Percentiles rank a stretch among this genome's conserved stretches.
Conservation (phyloP, 495 filamentous ascomycete species). For the Aspergillus bridgeri region DNA sequence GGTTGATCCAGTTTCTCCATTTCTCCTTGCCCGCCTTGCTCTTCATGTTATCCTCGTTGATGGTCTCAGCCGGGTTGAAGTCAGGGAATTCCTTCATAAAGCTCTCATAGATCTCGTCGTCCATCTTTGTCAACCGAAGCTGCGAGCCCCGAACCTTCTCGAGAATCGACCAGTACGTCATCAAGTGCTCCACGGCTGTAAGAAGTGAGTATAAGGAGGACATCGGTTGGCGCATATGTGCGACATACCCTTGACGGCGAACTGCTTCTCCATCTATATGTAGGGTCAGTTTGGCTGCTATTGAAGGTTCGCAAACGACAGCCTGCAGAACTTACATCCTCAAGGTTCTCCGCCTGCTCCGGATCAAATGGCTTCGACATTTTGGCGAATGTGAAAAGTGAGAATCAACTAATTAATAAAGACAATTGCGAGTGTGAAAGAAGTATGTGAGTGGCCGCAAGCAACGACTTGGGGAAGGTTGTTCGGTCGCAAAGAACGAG, state of each 20-base stretch:
- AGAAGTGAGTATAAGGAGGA: conserved; percentile 16
- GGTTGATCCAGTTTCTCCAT: conserved; percentile 93
- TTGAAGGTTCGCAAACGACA: neutral
- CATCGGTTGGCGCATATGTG: neutral
- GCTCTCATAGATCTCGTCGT: conserved; percentile 89
- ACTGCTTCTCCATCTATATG: conserved; percentile 94
- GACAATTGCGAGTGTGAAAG: neutral
- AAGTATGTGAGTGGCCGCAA: neutral
- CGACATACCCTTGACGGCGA: conserved; percentile 84
- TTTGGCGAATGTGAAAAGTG: conserved; percentile 15
- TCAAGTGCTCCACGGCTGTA: conserved; percentile 85
- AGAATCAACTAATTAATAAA: neutral
- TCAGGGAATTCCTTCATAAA: conserved; percentile 87
- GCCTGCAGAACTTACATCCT: conserved; percentile 56
- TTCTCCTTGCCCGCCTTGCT: conserved; percentile 92
- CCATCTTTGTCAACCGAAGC: conserved; percentile 85
- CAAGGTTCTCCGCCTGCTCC: conserved; percentile 70
- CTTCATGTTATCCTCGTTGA: conserved; percentile 96
- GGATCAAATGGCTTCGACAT: conserved; percentile 58
- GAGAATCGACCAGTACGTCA: conserved; percentile 95
- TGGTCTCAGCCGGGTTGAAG: conserved; percentile 72
- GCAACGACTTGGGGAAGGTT: neutral
- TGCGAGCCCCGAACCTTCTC: conserved; percentile 82
- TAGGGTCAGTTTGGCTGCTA: conserved; percentile 22
- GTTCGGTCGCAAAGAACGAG: neutral